Evolutionary conservation across 2,329 filamentous ascomycete genomes (phyloP), one percentile per base, ranked within the genome.

Genomic region (Nemania sp.): DNA sequence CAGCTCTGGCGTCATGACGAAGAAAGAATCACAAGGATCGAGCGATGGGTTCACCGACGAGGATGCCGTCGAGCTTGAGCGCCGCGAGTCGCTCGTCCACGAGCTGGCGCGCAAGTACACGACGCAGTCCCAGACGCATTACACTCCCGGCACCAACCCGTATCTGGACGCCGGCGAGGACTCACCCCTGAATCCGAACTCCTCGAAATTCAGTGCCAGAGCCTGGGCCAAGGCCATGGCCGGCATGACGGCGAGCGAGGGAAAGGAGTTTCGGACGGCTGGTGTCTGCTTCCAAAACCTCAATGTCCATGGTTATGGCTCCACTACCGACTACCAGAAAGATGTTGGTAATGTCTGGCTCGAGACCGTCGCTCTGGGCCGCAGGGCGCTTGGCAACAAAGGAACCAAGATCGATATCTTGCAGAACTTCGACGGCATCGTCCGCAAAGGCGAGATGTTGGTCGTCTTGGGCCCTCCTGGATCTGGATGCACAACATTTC

Each of bases 401-500:
- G 73, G 77, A 61, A 78, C 74, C 42, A 81, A 82, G 60, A 84
- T 88, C 60, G 83, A 90, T 63, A 90, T 90, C 61, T 71, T 90
- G 56, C 81, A 79, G 58, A 74, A 82, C 63, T 84, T 89, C 52
- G 86, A 90, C 59, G 87, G 87, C 22, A 66, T 90, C 0, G 83
- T 90, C 1, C 77, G 82, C 65, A 82, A 81, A 56, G 88, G 88
- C 37, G 88, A 91, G 75, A 89, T 91, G 85, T 72, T 90, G 23
- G 84, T 90, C 14, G 88, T 90, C 2, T 77, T 91, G 28, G 88
- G 88, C 14, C 87, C 86, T 50, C 88, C 88, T 2, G 82, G 82
- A 34, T 80, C 81, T n/a, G 88, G 88, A 49, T 96, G 91, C 70
- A 90, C 88, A 14, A 95, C 91, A 2, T 86, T 95, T 59, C 77